phyloP scores from a whole-genome alignment of 2,329 filamentous ascomycete genomes.

The Botrytis galanthina region DNA sequence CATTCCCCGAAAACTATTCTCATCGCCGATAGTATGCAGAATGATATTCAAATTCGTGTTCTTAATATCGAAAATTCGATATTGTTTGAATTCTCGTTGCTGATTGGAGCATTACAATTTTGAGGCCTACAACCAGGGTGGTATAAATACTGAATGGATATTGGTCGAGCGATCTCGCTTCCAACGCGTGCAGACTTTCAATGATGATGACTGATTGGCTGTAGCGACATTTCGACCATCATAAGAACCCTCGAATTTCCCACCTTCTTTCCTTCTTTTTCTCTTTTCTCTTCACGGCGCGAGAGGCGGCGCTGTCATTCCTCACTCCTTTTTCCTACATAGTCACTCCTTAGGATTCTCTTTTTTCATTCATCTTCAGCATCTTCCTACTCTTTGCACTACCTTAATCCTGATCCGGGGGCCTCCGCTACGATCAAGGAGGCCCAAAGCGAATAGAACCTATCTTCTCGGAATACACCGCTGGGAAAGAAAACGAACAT shows the following conservation, averaged over 20 bases:
- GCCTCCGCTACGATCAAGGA: constrained; percentile 15
- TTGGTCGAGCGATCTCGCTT: constrained; percentile 9
- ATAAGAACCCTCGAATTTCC: constrained; percentile 4
- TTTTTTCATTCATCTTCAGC: neutral
- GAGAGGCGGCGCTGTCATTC: constrained; percentile 10
- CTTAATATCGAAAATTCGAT: neutral
- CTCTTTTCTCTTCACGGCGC: constrained; percentile 7
- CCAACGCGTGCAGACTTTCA: too few relatives aligned
- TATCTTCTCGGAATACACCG: constrained; percentile 5
- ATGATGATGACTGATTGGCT: neutral
- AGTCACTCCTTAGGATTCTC: neutral
- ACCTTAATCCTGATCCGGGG: neutral
- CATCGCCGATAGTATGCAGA: neutral
- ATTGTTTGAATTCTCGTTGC: neutral
- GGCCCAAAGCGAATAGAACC: constrained; percentile 17
- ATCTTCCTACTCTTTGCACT: neutral
- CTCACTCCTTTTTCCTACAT: neutral
- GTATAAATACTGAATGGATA: neutral
- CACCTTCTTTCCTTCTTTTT: neutral
- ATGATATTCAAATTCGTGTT: neutral
- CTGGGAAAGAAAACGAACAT: constrained; percentile 9
- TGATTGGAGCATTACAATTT: neutral
- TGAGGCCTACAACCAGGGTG: constrained; percentile 7
- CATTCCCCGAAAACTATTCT: neutral
- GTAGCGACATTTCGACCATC: neutral